Conservation (phyloP, 148 eudicot genomes). For the Vaccinium vitisidaea region DNA sequence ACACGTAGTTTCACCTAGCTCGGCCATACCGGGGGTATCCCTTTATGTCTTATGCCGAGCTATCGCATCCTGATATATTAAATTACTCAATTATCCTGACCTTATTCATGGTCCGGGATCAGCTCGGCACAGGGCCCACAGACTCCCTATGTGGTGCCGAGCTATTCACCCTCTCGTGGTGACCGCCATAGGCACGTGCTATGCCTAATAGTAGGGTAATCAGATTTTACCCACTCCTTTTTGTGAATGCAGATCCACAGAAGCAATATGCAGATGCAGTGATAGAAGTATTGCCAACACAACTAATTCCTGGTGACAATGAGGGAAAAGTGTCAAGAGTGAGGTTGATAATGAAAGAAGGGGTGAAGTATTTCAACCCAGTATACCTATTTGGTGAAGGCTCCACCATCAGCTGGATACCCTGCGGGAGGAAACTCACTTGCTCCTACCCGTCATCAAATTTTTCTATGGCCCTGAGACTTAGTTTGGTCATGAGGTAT, state of each 20-base stretch:
- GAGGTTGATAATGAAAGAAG: constrained; percentile 91
- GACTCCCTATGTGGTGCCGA: too few relatives aligned
- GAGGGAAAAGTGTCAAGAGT: constrained; percentile 94
- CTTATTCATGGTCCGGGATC: too few relatives aligned
- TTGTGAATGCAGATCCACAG: constrained; percentile 68
- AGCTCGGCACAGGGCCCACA: too few relatives aligned
- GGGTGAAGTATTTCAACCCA: constrained; percentile 76
- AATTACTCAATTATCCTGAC: too few relatives aligned
- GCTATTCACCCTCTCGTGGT: too few relatives aligned
- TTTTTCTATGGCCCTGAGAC: constrained; percentile 87
- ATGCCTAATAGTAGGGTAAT: too few relatives aligned
- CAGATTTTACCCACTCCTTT: too few relatives aligned
- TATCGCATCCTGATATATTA: too few relatives aligned
- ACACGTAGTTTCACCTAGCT: too few relatives aligned
- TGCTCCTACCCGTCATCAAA: constrained; percentile 99
- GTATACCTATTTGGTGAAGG: constrained; percentile 98
- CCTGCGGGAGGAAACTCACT: constrained; percentile 90
- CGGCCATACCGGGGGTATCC: too few relatives aligned
- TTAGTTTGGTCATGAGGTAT: constrained; percentile 72
- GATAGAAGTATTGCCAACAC: constrained; percentile 90
- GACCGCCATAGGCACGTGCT: too few relatives aligned
- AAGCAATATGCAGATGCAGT: constrained; percentile 95
- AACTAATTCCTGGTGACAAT: constrained; percentile 86
- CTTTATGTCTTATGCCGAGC: too few relatives aligned
- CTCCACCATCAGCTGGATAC: constrained; percentile 90